phyloP scores from a whole-genome alignment of 1,284 basidiomycete species.

The Phellopilus nigrolimitatus region DNA sequence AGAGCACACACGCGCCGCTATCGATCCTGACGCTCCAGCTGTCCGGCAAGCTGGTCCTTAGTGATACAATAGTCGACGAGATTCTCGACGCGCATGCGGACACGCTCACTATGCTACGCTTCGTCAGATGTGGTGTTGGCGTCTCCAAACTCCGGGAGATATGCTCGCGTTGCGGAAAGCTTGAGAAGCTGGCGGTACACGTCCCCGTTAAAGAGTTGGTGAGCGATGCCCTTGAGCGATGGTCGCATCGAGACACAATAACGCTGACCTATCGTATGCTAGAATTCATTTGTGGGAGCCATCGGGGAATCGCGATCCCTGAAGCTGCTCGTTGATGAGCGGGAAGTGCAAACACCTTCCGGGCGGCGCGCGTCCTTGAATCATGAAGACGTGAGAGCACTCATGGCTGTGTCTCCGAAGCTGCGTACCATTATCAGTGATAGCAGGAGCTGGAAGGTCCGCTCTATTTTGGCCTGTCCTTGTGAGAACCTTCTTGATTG shows the following conservation, averaged over 20 bases:
- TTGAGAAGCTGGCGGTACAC: conserved; percentile 48
- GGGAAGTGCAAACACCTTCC: conserved; percentile 41
- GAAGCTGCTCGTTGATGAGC: conserved; percentile 44
- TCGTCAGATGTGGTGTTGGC: conserved; percentile 43
- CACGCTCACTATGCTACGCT: conserved; percentile 41
- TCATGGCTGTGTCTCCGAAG: conserved; percentile 40
- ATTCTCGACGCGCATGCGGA: conserved; percentile 40
- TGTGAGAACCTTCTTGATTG: conserved; percentile 17
- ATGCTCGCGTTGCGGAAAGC: conserved; percentile 37
- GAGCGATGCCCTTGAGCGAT: conserved; percentile 22
- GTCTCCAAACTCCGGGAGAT: conserved; percentile 38
- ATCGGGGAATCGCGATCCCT: conserved; percentile 38
- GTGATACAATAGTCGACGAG: conserved; percentile 37
- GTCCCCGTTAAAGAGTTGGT: conserved; percentile 51
- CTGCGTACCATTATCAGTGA: conserved; percentile 48
- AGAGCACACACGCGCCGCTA: conserved; percentile 28
- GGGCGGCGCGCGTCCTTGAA: conserved; percentile 38
- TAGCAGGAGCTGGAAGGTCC: conserved; percentile 55
- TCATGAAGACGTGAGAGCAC: conserved; percentile 35
- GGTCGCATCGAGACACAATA: too few species aligned
- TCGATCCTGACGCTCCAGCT: conserved; percentile 45
- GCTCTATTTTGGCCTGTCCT: neutral
- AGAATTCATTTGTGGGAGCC: conserved; percentile 30
- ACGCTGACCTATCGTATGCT: conserved; percentile 2
- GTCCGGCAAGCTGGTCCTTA: conserved; percentile 39